Percentiles rank a stretch among this genome's conserved stretches.
phyloP scores from a whole-genome alignment of 768 basidiomycete species.

The Coprinopsis cinerea region DNA sequence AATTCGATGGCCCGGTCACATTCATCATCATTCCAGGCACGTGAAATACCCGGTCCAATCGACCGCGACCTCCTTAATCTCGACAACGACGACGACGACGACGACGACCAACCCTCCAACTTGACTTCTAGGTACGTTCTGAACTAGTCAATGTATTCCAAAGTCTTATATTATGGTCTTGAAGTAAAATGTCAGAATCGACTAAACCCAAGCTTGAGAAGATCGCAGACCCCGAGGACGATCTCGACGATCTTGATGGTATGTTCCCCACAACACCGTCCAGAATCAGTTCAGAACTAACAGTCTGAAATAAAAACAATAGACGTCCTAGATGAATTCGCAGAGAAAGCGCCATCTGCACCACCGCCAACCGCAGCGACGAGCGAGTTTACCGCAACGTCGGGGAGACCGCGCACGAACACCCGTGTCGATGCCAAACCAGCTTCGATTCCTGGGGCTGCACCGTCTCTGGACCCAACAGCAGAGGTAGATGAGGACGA shows the following conservation, averaged over 20 bases:
- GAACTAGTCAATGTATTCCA: neutral
- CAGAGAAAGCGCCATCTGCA: conserved; percentile 17
- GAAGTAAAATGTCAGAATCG: neutral
- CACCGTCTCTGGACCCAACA: conserved; percentile 22
- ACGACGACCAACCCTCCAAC: too few species aligned
- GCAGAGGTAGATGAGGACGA: conserved; percentile 30
- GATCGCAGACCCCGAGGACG: conserved; percentile 35
- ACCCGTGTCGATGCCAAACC: conserved; percentile 42
- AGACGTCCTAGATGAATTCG: conserved; percentile 47
- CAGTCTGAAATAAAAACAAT: neutral
- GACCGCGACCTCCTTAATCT: neutral
- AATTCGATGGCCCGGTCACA: too few species aligned
- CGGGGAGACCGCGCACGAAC: conserved; percentile 29
- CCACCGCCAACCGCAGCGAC: conserved; percentile 30
- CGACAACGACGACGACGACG: neutral
- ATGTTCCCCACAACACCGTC: conserved; percentile 6
- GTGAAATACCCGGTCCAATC: neutral
- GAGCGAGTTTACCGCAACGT: conserved; percentile 17
- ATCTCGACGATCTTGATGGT: conserved; percentile 69
- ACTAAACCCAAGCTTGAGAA: conserved; percentile 17
- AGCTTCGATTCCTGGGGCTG: conserved; percentile 29
- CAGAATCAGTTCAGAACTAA: neutral
- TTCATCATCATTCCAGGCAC: too few species aligned
- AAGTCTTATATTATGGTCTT: too few species aligned
- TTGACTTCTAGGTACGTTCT: neutral